A percentile compares a stretch with the other conserved stretches of the same genome.
Conservation (phyloP, 352 stramenopile genomes). For the Phytophthora ohioensis region DNA sequence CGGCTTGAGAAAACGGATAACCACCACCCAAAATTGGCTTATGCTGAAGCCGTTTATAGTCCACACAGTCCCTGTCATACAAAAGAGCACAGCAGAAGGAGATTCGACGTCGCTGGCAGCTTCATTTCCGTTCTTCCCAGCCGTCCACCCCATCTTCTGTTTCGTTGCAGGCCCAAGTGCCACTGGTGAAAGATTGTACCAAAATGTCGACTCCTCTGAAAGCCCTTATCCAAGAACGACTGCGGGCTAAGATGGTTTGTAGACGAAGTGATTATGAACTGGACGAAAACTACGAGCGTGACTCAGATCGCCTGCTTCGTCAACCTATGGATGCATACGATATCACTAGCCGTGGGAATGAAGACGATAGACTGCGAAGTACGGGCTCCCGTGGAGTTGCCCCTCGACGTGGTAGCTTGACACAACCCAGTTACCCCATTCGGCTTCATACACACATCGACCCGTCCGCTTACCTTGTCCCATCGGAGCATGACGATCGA, state of each 20-base stretch:
- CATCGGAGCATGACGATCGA: constrained; percentile 19
- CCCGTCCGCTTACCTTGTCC: constrained; percentile 34
- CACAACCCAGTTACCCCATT: constrained; percentile 22
- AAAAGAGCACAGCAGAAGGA: constrained; percentile 1
- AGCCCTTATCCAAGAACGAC: constrained; percentile 75
- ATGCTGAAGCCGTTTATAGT: constrained; percentile 11
- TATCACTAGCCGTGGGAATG: constrained; percentile 19
- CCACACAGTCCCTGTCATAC: not conserved
- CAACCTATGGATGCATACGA: constrained; percentile 34
- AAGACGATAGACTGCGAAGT: constrained; percentile 1
- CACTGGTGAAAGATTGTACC: not conserved
- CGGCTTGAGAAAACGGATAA: constrained; percentile 18
- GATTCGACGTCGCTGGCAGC: not conserved
- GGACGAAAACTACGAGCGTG: constrained; percentile 29
- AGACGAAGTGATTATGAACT: constrained; percentile 32
- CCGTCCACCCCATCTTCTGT: constrained; percentile 11
- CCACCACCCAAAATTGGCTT: constrained; percentile 27
- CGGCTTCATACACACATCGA: constrained; percentile 44
- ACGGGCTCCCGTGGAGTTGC: constrained; percentile 8
- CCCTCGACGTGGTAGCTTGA: constrained; percentile 7
- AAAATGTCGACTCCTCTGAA: constrained; percentile 73
- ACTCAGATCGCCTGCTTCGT: constrained; percentile 21
- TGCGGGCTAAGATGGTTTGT: constrained; percentile 74
- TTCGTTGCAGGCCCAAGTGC: not conserved
- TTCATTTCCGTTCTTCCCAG: constrained; percentile 39